These are phyloP conservation scores for Trichoderma aggressivum DNA, from an alignment of 2,329 filamentous ascomycete species.

Conservation along the genomic window DNA sequence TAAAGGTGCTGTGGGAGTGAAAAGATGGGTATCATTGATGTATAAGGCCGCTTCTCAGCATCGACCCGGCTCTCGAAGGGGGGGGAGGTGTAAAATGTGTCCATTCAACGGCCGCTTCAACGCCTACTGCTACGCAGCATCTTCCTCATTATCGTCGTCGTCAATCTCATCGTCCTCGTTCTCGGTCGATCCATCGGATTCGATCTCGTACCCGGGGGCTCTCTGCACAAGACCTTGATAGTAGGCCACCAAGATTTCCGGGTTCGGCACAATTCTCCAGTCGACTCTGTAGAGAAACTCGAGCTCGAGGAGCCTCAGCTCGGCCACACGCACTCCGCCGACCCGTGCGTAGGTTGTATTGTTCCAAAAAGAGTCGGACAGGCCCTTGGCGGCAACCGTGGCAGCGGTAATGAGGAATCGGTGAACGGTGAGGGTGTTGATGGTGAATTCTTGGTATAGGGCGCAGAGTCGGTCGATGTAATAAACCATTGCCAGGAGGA, in stretches of 20 bases:
- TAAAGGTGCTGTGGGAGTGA: not conserved
- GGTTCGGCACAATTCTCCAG: slow-evolving; percentile 95
- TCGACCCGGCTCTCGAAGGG: not conserved
- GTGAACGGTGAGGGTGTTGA: slow-evolving; percentile 94
- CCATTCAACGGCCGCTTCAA: not conserved
- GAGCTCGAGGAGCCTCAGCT: slow-evolving; percentile 85
- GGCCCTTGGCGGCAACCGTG: slow-evolving; percentile 90
- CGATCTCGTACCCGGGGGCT: slow-evolving; percentile 53
- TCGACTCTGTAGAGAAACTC: slow-evolving; percentile 91
- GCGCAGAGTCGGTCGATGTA: slow-evolving; percentile 95
- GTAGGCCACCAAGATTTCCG: slow-evolving; percentile 89
- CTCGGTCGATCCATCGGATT: slow-evolving; percentile 37
- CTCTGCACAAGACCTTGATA: slow-evolving; percentile 80
- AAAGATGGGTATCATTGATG: slow-evolving; percentile 20
- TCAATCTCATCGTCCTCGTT: slow-evolving; percentile 35
- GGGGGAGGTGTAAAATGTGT: too few relatives aligned
- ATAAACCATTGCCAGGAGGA: slow-evolving; percentile 97
- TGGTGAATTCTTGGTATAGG: slow-evolving; percentile 90
- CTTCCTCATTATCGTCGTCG: slow-evolving; percentile 25
- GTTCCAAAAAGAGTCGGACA: slow-evolving; percentile 97
- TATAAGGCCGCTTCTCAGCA: not conserved
- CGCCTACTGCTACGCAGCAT: not conserved
- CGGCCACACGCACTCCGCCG: slow-evolving; percentile 84
- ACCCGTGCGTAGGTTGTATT: slow-evolving; percentile 95
- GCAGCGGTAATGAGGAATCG: slow-evolving; percentile 95